phyloP scores from a whole-genome alignment of 805 yeast genomes.

The Myxozyma kluyveri region DNA sequence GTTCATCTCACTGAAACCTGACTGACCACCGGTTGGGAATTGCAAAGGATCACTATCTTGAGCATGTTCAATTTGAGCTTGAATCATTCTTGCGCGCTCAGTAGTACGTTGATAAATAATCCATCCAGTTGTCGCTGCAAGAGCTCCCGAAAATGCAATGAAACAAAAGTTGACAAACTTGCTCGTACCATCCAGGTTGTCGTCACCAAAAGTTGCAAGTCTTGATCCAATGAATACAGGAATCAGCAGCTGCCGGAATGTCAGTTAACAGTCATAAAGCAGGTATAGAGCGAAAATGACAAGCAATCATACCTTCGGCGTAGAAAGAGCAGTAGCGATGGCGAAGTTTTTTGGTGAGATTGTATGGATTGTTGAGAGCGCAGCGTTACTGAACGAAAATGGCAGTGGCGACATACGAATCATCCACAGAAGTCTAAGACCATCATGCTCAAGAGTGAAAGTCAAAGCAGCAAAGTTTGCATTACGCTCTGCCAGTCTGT shows the following conservation, averaged over 20 bases:
- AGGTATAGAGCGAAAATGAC: too few relatives aligned
- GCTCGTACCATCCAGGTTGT: slow-evolving; percentile 9
- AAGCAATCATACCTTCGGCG: slow-evolving; percentile 53
- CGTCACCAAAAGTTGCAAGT: slow-evolving; percentile 24
- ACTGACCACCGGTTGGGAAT: neutral
- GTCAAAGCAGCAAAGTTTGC: slow-evolving; percentile 70
- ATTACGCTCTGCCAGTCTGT: slow-evolving; percentile 56
- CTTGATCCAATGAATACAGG: slow-evolving; percentile 29
- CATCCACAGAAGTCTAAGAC: slow-evolving; percentile 63
- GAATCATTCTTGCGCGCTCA: slow-evolving; percentile 18
- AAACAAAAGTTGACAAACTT: slow-evolving; percentile 22
- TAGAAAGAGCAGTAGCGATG: slow-evolving; percentile 67
- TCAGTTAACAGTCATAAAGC: too few relatives aligned
- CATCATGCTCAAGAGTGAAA: slow-evolving; percentile 68
- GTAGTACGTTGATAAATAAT: slow-evolving; percentile 23
- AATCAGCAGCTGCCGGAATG: slow-evolving; percentile 15
- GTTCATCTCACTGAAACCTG: neutral
- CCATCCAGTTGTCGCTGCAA: slow-evolving; percentile 26
- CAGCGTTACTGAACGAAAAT: slow-evolving; percentile 88
- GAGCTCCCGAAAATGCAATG: slow-evolving; percentile 11
- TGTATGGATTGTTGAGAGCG: slow-evolving; percentile 82
- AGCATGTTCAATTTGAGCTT: slow-evolving; percentile 7
- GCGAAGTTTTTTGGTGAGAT: slow-evolving; percentile 60
- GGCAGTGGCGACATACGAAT: slow-evolving; percentile 89
- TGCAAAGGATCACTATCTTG: slow-evolving; percentile 18